Evolutionary conservation across 179 eudicot species (phyloP).

Genomic region (Amaranthus tricolor): DNA sequence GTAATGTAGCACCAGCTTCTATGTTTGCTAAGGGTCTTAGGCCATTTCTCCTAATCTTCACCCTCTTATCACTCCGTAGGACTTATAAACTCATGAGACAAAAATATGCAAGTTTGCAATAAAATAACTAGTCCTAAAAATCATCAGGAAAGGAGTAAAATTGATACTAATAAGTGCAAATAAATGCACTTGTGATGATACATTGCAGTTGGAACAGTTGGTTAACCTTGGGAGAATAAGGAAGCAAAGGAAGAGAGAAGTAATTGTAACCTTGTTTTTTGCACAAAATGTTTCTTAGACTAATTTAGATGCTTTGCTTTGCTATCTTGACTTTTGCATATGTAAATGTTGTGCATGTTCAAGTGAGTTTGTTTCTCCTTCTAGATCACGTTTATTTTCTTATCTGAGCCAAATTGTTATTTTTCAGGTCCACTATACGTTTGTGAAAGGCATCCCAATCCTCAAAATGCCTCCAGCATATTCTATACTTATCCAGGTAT

Average conservation of each 20-base stretch:
- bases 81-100: no score
- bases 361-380: not conserved
- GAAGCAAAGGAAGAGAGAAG: not conserved
- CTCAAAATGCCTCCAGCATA: constrained; percentile 86
- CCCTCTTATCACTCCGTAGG: no score
- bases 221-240: not conserved
- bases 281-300: no score
- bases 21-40: no score
- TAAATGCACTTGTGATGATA: not conserved
- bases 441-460: constrained; percentile 46
- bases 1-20: no score
- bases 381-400: not conserved
- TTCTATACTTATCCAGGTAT: constrained; percentile 82
- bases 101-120: no score
- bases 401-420: not conserved
- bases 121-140: no score
- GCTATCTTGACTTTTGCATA: not conserved
- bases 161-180: no score
- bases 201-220: not conserved
- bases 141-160: no score
- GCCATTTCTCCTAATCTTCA: no score
- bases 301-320: not conserved
- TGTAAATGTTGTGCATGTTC: not conserved
- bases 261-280: not conserved
- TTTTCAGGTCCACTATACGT: constrained; percentile 70